Conservation (phyloP, 2,329 filamentous ascomycete genomes). For the Aspergillus piperis region DNA sequence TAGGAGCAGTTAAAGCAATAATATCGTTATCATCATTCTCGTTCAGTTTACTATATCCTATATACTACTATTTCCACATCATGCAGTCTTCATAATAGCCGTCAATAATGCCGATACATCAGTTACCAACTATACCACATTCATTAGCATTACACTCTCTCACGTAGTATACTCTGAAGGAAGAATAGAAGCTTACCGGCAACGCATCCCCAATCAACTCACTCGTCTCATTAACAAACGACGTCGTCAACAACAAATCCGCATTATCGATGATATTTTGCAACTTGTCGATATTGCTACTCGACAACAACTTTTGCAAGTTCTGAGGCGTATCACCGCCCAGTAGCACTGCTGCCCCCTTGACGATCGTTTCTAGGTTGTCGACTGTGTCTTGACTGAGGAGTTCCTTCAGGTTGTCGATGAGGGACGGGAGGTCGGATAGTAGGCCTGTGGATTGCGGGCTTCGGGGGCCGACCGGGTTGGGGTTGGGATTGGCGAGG, state of each 20-base stretch:
- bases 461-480: slow-evolving; percentile 26
- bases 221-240: slow-evolving; percentile 34
- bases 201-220: slow-evolving; percentile 36
- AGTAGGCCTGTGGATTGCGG: slow-evolving; percentile 25
- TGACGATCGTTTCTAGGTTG: slow-evolving; percentile 30
- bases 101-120: slow-evolving; percentile 29
- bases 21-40: not conserved
- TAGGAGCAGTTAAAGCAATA: not conserved
- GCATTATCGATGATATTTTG: slow-evolving; percentile 30
- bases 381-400: slow-evolving; percentile 27
- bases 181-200: slow-evolving; percentile 26
- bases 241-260: slow-evolving; percentile 27
- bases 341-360: slow-evolving; percentile 31
- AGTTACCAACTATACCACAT: slow-evolving; percentile 27
- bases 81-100: not conserved
- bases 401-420: slow-evolving; percentile 30
- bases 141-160: not conserved
- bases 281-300: slow-evolving; percentile 27
- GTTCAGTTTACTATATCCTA: not conserved
- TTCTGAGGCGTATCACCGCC: slow-evolving; percentile 32
- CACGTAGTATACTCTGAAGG: not conserved
- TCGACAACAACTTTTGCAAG: slow-evolving; percentile 28
- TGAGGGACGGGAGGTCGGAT: slow-evolving; percentile 27
- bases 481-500: slow-evolving; percentile 24
- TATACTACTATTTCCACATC: not conserved